Base-by-base conservation (phyloP, 2,329 filamentous ascomycete genomes). In the Huntiella bhutanensis region DNA sequence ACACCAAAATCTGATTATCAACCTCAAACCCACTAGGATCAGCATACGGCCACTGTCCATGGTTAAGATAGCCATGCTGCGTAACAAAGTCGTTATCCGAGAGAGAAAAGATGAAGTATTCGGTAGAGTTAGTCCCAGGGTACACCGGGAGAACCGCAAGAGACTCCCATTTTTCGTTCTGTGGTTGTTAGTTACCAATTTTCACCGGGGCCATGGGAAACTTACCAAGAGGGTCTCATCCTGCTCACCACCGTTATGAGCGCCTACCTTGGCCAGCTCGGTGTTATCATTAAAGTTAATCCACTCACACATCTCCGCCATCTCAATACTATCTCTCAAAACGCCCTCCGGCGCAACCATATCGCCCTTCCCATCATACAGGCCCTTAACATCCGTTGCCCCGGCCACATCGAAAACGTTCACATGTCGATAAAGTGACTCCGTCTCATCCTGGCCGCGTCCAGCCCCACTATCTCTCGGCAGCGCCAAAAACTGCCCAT, bases 81-180 rank as follows among this genome's bases (percentile, higher is more conserved):
- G 79, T 83, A 48, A 84, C 75, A 53, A 83, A 83, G 57, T 85
- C 80, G 55, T 85, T 82, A 54, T 84, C 80, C 48, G 71, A 80
- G 42, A 82, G 60, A 10, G 69, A 73, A 51, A 85, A 71, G 33
- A 85, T 56, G 55, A 75, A 82, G 58, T 74, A 83, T 59, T 82
- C 73, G 10, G 19, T 37, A 16, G 43, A 45, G 16, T 28, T 13
- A 19, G 72, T 69, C 35, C 60, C 57, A 2, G 54, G 50, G 53
- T 75, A 65, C 5, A 74, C 69, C 1, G 77, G 76, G 2, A 75
- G 66, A 17, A 83, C 56, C 2, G 73, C 71, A 41, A 85, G 60
- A 15, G 71, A 73, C 63, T 86, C 80, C 80, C 80, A 85, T 56
- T 85, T 85, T 64, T 85, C 80, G 54, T 84, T 83, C 56, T 34